Conservation (phyloP, 768 basidiomycete genomes). For the Termitomyces sp. region DNA sequence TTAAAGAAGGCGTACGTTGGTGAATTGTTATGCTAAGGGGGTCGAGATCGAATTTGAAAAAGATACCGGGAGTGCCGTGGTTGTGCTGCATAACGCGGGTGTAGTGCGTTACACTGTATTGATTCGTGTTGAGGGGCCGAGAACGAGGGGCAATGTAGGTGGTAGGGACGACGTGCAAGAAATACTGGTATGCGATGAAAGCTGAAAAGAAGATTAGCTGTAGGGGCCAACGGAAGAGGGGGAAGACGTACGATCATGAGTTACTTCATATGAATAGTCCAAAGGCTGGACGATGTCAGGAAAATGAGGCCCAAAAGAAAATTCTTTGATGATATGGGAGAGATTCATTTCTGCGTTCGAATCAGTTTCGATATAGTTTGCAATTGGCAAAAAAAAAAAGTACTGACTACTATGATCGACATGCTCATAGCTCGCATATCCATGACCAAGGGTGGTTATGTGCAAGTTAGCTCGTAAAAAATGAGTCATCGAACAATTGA, state of each 20-base stretch:
- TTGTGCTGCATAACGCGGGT: constrained; percentile 72
- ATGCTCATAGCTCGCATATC: constrained; percentile 84
- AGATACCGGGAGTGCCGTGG: constrained; percentile 86
- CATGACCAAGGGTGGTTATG: constrained; percentile 92
- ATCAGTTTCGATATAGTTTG: neutral
- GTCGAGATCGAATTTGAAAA: constrained; percentile 98
- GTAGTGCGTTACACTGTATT: constrained; percentile 64
- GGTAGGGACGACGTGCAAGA: constrained; percentile 92
- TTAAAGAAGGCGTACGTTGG: constrained; percentile 81
- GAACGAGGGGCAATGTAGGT: constrained; percentile 81
- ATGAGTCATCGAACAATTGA: neutral
- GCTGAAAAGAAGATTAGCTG: constrained; percentile 37
- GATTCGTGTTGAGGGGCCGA: constrained; percentile 64
- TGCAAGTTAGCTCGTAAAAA: constrained; percentile 74
- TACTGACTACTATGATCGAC: constrained; percentile 80
- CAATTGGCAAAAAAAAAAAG: neutral
- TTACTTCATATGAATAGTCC: constrained; percentile 82
- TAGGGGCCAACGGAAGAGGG: neutral
- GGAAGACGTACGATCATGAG: constrained; percentile 57
- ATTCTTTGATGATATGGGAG: constrained; percentile 94
- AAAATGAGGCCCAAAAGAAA: constrained; percentile 95
- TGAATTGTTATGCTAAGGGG: constrained; percentile 82
- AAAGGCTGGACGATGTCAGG: constrained; percentile 94
- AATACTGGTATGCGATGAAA: constrained; percentile 92
- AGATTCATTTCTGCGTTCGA: constrained; percentile 81